Conservation (phyloP, 2,329 filamentous ascomycete genomes). For the Harringtonia aguacate region DNA sequence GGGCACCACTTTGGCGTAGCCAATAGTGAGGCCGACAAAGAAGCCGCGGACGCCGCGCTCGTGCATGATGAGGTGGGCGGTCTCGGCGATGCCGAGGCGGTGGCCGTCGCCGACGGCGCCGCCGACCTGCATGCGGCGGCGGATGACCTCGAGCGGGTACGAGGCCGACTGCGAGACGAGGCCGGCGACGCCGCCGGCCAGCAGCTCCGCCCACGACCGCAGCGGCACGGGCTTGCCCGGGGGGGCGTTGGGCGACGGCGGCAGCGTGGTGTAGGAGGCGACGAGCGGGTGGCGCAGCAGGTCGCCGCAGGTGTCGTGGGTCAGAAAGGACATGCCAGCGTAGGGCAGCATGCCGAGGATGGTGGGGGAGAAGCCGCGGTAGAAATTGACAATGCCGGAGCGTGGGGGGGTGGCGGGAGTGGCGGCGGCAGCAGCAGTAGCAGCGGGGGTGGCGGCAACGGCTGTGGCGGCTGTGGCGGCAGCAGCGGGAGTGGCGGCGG, state of each 20-base stretch:
- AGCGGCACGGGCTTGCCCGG: conserved; percentile 59
- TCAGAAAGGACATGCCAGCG: conserved; percentile 89
- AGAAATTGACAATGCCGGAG: conserved; percentile 78
- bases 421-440: neutral
- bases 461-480: conserved; percentile 10
- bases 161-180: conserved; percentile 84
- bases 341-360: conserved; percentile 94
- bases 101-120: conserved; percentile 88
- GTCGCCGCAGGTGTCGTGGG: conserved; percentile 84
- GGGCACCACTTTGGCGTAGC: conserved; percentile 88
- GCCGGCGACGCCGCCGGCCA: conserved; percentile 75
- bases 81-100: conserved; percentile 67
- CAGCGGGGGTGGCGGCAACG: neutral
- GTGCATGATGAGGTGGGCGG: conserved; percentile 59
- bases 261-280: conserved; percentile 64
- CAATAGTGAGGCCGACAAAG: conserved; percentile 87
- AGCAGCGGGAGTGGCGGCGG: conserved; percentile 21
- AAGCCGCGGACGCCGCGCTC: conserved; percentile 75
- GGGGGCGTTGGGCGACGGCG: conserved; percentile 39
- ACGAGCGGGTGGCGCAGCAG: conserved; percentile 60
- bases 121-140: conserved; percentile 90
- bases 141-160: conserved; percentile 87
- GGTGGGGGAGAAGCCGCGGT: conserved; percentile 85
- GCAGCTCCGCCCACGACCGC: conserved; percentile 77
- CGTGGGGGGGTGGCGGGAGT: conserved; percentile 15